Evolutionary conservation across 2,329 filamentous ascomycete species (phyloP), one percentile per base, ranked within the genome.

Genomic region (Alternaria sp.): DNA sequence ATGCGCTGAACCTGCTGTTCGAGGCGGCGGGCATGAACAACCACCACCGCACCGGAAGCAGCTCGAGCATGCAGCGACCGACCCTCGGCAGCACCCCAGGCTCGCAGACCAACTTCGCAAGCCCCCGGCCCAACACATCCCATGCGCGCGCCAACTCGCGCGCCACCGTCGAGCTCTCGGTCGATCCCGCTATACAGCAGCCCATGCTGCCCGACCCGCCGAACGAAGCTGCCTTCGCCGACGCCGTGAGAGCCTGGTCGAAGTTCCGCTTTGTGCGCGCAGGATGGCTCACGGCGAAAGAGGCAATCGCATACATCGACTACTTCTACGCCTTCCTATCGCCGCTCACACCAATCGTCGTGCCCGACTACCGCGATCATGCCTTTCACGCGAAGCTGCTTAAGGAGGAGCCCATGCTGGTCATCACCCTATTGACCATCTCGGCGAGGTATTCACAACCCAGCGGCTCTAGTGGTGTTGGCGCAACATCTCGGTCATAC

Each of bases 271-370:
- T 98, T 77, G 95, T 98, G n/a, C 90, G 93, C 57, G 93, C 93
- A 9, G 96, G 96, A 10, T 98, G 95, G 95, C 96, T 99, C 78
- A 97, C 93, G 0, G 92, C 95, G 0, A 89, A 92, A 69, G 96
- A 99, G 80, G 95, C 93, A 21, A 94, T 98, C 79, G 90, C 91
- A 46, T 98, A 98, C 75, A 92, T 99, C 67, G 90, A 94, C 77
- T 98, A 98, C 81, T 98, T 97, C 81, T 98, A 97, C 81, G 89
- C 91, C 71, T 93, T 93, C 72, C 86, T 98, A 8, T 95, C 93
- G 1, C 95, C 95, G 1, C 85, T 99, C 75, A 98, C 95, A 4
- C 96, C 96, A 1, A 96, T 98, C 63, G 94, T 94, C 6, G 91
- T 96, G 2, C 93, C 94, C 0, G 95, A 97, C 43, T 97, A 96